These are phyloP conservation scores for Wickerhamomyces ciferrii DNA, from an alignment of 805 yeast genomes.

Conservation along the genomic window DNA sequence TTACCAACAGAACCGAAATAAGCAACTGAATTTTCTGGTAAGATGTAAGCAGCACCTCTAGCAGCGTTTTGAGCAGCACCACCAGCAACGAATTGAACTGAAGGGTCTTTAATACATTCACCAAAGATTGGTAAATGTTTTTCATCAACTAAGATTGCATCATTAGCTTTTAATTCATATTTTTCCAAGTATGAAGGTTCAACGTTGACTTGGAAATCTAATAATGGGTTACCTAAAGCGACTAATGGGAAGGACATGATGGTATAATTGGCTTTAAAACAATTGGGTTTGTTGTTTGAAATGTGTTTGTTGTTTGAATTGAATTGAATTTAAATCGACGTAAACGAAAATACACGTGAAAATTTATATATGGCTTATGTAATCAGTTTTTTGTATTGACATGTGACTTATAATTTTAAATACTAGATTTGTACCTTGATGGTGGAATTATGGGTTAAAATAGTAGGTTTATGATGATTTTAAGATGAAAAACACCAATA, in stretches of 20 bases:
- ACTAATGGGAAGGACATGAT: slow-evolving; percentile 63
- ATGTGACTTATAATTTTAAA: too few relatives aligned
- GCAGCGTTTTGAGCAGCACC: slow-evolving; percentile 99
- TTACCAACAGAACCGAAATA: slow-evolving; percentile 97
- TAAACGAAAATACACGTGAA: too few relatives aligned
- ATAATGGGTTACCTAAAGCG: slow-evolving; percentile 88
- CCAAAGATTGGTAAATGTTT: slow-evolving; percentile 82
- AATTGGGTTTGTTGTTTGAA: too few relatives aligned
- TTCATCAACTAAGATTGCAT: slow-evolving; percentile 83
- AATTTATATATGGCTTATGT: too few relatives aligned
- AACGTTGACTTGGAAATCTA: slow-evolving; percentile 81
- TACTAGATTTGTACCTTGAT: too few relatives aligned
- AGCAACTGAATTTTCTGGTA: slow-evolving; percentile 77
- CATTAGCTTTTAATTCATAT: slow-evolving; percentile 83
- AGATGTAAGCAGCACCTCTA: slow-evolving; percentile 92
- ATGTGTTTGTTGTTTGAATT: too few relatives aligned
- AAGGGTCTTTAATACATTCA: slow-evolving; percentile 60
- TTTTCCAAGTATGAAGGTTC: slow-evolving; percentile 64
- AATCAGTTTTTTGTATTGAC: too few relatives aligned
- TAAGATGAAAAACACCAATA: too few relatives aligned
- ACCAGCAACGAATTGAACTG: slow-evolving; percentile 81
- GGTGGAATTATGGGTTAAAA: too few relatives aligned
- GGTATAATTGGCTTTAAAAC: not conserved
- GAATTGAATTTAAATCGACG: too few relatives aligned
- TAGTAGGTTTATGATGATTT: too few relatives aligned